phyloP scores from a whole-genome alignment of 192 early-diverging fungal species.

The Gryganskiella cystojenkinii region DNA sequence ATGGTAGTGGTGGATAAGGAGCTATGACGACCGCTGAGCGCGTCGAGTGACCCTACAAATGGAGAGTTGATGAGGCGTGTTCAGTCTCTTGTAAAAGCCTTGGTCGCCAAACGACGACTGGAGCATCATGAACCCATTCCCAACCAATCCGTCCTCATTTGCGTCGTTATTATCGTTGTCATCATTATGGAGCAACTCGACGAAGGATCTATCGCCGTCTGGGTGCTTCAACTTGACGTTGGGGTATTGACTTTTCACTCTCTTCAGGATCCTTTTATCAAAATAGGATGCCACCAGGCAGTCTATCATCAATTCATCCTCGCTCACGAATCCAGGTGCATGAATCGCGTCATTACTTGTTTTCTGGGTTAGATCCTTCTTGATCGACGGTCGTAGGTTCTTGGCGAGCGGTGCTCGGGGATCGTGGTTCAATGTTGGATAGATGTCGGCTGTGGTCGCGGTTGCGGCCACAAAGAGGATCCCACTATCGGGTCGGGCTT shows the following conservation, averaged over 20 bases:
- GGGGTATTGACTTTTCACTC: background rate
- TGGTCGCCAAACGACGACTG: slow-evolving; percentile 37
- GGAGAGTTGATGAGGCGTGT: slow-evolving; percentile 28
- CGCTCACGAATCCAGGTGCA: background rate
- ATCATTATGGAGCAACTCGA: background rate
- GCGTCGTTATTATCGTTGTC: background rate
- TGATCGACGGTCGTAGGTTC: too few relatives aligned
- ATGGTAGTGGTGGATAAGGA: too few relatives aligned
- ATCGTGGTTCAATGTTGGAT: slow-evolving; percentile 15
- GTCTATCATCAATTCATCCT: slow-evolving; percentile 7
- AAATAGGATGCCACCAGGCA: slow-evolving; percentile 26
- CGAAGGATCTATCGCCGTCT: background rate
- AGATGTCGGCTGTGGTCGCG: slow-evolving; percentile 21
- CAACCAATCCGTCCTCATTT: background rate
- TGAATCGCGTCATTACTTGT: too few relatives aligned
- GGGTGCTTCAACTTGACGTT: too few relatives aligned
- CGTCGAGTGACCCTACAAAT: slow-evolving; percentile 42
- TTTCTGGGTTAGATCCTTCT: too few relatives aligned
- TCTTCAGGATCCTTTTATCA: slow-evolving; percentile 16
- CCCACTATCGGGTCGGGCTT: slow-evolving; percentile 23
- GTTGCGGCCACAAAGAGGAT: slow-evolving; percentile 37
- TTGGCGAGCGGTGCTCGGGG: background rate
- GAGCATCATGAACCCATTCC: slow-evolving; percentile 24
- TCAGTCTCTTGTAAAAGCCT: slow-evolving; percentile 48
- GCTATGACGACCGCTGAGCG: slow-evolving; percentile 13